Conservation (phyloP, 139 green algal species). For the Diplosphaera chodatii region DNA sequence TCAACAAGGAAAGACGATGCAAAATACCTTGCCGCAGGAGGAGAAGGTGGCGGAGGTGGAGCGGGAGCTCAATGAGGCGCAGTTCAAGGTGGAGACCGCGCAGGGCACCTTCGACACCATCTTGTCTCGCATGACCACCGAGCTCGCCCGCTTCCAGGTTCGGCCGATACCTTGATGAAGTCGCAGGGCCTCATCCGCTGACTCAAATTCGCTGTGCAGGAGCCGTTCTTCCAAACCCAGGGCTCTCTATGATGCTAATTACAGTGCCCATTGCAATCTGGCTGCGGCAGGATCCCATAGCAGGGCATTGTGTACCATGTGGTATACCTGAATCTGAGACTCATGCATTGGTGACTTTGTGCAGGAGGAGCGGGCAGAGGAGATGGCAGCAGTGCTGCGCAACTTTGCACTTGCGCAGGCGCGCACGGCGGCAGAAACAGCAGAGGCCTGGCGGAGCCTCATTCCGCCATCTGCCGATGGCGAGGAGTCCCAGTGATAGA, state of each 20-base stretch:
- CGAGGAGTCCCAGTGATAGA: not conserved
- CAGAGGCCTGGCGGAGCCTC: constrained; percentile 58
- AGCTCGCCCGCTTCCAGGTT: constrained; percentile 77
- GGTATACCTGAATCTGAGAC: too few species aligned
- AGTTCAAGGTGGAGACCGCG: constrained; percentile 40
- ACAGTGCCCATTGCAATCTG: too few species aligned
- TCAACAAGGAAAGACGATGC: too few species aligned
- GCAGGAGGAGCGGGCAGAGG: constrained; percentile 65
- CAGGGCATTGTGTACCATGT: too few species aligned
- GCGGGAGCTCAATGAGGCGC: constrained; percentile 56
- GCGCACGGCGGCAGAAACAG: constrained; percentile 49
- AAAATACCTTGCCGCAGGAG: constrained; percentile 9
- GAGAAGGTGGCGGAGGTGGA: constrained; percentile 64
- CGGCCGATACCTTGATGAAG: too few species aligned
- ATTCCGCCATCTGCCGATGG: not conserved
- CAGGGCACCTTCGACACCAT: constrained; percentile 56
- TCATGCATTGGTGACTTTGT: too few species aligned
- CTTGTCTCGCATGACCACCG: constrained; percentile 65
- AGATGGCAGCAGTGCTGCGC: constrained; percentile 66
- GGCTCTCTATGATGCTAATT: too few species aligned
- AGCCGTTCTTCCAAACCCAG: too few species aligned
- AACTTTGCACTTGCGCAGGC: constrained; percentile 76
- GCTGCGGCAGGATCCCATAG: too few species aligned
- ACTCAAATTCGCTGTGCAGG: too few species aligned
- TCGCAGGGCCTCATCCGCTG: too few species aligned